Evolutionary conservation across 1,284 basidiomycete species (phyloP), one percentile per base, ranked within the genome.

Genomic region (Ceratobasidium sp.): DNA sequence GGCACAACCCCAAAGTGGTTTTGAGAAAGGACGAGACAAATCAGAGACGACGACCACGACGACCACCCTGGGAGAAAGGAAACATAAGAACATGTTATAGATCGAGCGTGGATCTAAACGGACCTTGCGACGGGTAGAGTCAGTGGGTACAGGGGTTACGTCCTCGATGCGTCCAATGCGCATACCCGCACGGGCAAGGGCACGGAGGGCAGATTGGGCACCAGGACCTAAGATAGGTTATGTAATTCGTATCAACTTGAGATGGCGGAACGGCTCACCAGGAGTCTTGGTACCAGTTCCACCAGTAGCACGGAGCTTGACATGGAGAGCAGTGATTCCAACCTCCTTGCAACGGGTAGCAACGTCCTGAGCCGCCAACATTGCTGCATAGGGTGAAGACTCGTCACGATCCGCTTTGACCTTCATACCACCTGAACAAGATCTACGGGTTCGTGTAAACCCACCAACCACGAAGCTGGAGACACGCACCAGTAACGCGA

Each of bases 361-460:
- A 79, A 96, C 95, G 82, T 98, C 97, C 87, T 98, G 97, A 74
- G 97, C 97, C 77, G 97, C 97, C 85, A 98, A 89, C 97, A 99
- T 98, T 83, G 98, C 98, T 78, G 97, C 98, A 86, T 98, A 99
- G 31, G 97, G 95, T 51, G 97, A 98, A 66, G 96, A 98, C 88
- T 99, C 97, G 87, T 99, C 97, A 86, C 98, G 94, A 86, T 99
- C 97, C 51, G 97, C 98, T 88, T 99, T 99, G 87, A 99, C 97
- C 88, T 99, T 99, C 98, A 99, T 99, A 78, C 97, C 97, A 82
- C 94, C 93, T 93, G 77, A 68, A 63, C 19, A 39, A 46, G 49
- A 29, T 16, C 49, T 48, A 65, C 74, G 56, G 74, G 46, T 76
- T 76, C 51, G 54, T 14, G 41, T 24, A 73, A 29, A 27, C 24